Evolutionary conservation across 163 green algal species (phyloP), one percentile per base, ranked within the genome.

Genomic region (Scenedesmus sp.): DNA sequence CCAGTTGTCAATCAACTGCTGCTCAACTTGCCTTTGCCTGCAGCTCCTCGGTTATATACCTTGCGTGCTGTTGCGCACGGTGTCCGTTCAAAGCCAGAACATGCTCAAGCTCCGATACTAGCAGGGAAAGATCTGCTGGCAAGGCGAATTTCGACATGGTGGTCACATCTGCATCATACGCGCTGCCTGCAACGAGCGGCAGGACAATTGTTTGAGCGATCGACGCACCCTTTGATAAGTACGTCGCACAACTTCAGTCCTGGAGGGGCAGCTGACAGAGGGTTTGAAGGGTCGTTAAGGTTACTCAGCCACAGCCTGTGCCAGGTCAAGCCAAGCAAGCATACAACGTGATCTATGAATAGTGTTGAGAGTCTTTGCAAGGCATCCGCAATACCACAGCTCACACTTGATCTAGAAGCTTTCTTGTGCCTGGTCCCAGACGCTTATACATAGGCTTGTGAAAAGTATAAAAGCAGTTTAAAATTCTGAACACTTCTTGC

Each of bases 91-190:
- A 30, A 24, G 65, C 65, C 30, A 76, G 65, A 20, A 76, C 65
- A 76, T 76, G 65, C 30, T 76, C 65, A 18, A 76, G 65, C 30
- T 76, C 65, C 30, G 65, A 76, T 22, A 76, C 65, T 18, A 76
- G 65, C 30, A 76, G 65, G 30, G 73, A 18, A 22, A 49, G 37
- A 33, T 49, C 73, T 2, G 40, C 73, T 83, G 73, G 37, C 73
- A 49, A n/a, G 73, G 37, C 73, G 73, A 83, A 53, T 33, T 35
- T 83, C 18, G 73, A 83, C 37, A 53, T 83, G 30, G 33, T 83
- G 73, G 37, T 46, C 37, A 83, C 37, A 49, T 46, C 73, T n/a
- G 40, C 37, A 53, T 35, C 40, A 35, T 18, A 15, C 16, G 35
- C 4, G 73, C 73, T 43, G 73, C 73, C 37, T 2, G 73, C 22